Conservation (phyloP, 2,329 filamentous ascomycete species). For the Tolypocladium nubicola region DNA sequence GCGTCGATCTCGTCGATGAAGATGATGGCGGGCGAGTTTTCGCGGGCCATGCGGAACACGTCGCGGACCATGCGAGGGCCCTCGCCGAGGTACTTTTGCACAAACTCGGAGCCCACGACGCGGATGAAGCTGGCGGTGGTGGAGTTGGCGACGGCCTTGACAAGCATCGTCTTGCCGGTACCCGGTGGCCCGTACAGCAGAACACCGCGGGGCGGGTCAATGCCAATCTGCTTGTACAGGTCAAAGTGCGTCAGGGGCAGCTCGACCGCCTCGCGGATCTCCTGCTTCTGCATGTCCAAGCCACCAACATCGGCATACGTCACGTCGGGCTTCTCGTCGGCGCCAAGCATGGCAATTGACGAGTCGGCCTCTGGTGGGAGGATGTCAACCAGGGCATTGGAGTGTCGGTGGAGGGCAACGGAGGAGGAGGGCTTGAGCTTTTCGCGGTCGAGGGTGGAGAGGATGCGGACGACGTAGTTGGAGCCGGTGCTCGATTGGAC, state of each 20-base stretch:
- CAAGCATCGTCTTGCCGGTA: conserved; percentile 93
- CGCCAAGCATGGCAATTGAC: conserved; percentile 94
- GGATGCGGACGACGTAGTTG: conserved; percentile 97
- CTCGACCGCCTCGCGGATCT: conserved; percentile 96
- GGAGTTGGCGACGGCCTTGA: conserved; percentile 97
- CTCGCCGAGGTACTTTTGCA: conserved; percentile 97
- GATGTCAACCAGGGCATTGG: conserved; percentile 96
- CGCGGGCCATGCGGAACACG: conserved; percentile 96
- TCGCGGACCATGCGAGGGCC: conserved; percentile 98
- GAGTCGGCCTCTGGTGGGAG: conserved; percentile 98
- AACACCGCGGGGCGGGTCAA: conserved; percentile 93
- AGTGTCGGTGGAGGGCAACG: conserved; percentile 94
- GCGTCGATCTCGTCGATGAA: conserved; percentile 99
- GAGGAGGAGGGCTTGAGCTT: conserved; percentile 96
- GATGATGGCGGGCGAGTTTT: conserved; percentile 97
- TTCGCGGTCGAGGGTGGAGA: conserved; percentile 96
- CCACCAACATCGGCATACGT: conserved; percentile 97
- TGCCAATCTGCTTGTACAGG: conserved; percentile 98
- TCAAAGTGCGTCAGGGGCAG: conserved; percentile 95
- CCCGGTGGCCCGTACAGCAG: conserved; percentile 92
- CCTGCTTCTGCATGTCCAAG: conserved; percentile 99
- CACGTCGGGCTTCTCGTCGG: conserved; percentile 95
- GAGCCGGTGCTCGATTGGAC: conserved; percentile 97
- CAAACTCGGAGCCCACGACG: conserved; percentile 95
- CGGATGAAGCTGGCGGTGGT: conserved; percentile 98